Base-by-base conservation (phyloP, 2,329 filamentous ascomycete genomes). In the Epichloe aotearoae region DNA sequence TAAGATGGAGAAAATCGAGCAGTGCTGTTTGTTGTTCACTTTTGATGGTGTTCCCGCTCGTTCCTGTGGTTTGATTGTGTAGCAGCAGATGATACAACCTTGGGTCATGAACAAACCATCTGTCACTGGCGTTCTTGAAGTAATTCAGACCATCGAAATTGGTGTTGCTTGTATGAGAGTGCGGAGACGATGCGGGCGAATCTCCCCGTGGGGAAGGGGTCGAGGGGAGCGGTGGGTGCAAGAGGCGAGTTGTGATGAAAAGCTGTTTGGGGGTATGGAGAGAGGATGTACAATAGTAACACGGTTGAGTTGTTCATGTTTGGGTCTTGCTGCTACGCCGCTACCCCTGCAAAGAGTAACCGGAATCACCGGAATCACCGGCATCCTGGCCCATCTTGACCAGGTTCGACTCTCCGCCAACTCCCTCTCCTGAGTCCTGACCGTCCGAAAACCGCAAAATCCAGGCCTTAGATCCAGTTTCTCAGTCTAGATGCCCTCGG, bases 321-420 rank as follows among this genome's bases (percentile, higher is more conserved):
- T 80, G 69, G 19, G 79, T 82, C 20, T 23, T 23, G 20, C 20
- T 23, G 2, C 23, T 7, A 26, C 23, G 6, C 23, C 1, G 23
- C 23, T 26, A 26, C 23, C 6, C 23, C 23, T 7, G 23, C 23
- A 26, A 26, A 26, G 23, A 26, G 7, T 26, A 8, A 23, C 20
- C 20, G 20, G 20, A 1, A 20, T 23, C 87, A 17, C 81, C 83
- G 37, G 85, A 77, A 56, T 82, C 72, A 30, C 74, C 76, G 58
- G 73, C 76, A 58, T 73, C 74, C 50, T 64, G 69, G 15, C 83
- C 84, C 72, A 88, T 68, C 54, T 72, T 72, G 42, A 86, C 71
- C 53, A 87, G 65, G 49, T 76, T 72, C 54, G 26, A 26, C 26
- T 23, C 23, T 23, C 23, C 23, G 23, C 23, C 23, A 26, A 26